Evolutionary conservation across 23 red algal genomes (phyloP).

Genomic region (Chondrus crispus): DNA sequence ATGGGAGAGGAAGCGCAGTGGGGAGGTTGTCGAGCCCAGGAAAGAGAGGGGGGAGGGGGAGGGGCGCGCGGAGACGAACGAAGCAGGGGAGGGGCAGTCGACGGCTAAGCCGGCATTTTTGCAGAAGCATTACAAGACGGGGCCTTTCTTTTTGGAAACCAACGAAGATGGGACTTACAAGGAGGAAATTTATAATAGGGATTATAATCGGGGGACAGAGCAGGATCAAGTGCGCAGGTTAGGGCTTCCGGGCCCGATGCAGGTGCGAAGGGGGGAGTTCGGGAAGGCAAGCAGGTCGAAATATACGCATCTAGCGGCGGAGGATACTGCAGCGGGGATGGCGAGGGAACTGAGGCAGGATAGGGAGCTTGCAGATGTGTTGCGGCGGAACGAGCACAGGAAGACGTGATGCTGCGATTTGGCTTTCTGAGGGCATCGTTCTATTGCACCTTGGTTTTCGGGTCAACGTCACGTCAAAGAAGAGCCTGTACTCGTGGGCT

Average conservation of each 20-base stretch:
- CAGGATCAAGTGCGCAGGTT: constrained; percentile 14
- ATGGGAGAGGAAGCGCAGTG: constrained; percentile 12
- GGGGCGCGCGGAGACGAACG: neutral
- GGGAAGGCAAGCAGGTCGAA: constrained; percentile 25
- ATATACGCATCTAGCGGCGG: constrained; percentile 35
- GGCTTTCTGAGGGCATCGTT: too few relatives aligned
- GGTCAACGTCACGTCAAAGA: too few relatives aligned
- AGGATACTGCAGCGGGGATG: constrained; percentile 39
- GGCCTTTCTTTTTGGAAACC: constrained; percentile 55
- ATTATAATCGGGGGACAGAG: constrained; percentile 39
- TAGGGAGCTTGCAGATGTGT: neutral
- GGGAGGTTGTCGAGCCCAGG: neutral
- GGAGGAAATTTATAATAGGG: constrained; percentile 59
- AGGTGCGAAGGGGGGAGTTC: constrained; percentile 9
- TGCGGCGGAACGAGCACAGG: too few relatives aligned
- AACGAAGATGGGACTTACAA: constrained; percentile 24
- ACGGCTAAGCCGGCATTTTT: neutral
- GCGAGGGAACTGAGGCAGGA: constrained; percentile 16
- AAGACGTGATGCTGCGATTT: too few relatives aligned
- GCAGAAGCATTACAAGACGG: constrained; percentile 47
- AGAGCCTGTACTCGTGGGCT: too few relatives aligned
- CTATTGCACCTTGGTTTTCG: too few relatives aligned
- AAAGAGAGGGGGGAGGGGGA: neutral
- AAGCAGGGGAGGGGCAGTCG: neutral
- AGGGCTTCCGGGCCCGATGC: constrained; percentile 27